These are phyloP conservation scores for Purpureocillium takamizusanense DNA, from an alignment of 2,329 filamentous ascomycete species.

Conservation along the genomic window DNA sequence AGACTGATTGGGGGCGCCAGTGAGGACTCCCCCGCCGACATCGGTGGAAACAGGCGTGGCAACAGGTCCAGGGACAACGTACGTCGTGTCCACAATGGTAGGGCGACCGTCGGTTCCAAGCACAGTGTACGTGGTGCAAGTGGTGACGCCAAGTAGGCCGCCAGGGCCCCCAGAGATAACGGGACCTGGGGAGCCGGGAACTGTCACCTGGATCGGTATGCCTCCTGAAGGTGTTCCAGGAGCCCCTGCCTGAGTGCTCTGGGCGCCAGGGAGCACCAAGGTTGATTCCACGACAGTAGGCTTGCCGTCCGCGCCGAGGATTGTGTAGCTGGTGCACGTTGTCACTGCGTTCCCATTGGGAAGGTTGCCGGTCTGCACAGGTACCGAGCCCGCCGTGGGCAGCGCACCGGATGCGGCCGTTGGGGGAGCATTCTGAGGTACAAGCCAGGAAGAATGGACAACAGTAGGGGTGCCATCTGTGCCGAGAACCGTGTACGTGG, in stretches of 20 bases:
- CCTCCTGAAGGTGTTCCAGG: slow-evolving; percentile 7
- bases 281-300: slow-evolving; percentile 25
- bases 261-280: slow-evolving; percentile 16
- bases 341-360: slow-evolving; percentile 2
- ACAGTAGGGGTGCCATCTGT: slow-evolving; percentile 18
- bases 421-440: slow-evolving; percentile 3
- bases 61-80: slow-evolving; percentile 10
- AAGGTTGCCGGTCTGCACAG: neutral
- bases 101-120: slow-evolving; percentile 17
- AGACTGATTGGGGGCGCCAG: slow-evolving; percentile 12
- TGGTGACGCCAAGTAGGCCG: slow-evolving; percentile 8
- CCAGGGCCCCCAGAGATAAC: slow-evolving; percentile 3
- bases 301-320: slow-evolving; percentile 10
- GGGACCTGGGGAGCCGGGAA: slow-evolving; percentile 5
- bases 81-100: slow-evolving; percentile 18
- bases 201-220: slow-evolving; percentile 2
- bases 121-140: slow-evolving; percentile 19
- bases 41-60: slow-evolving; percentile 4
- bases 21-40: slow-evolving; percentile 11
- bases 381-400: slow-evolving; percentile 1
- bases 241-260: slow-evolving; percentile 5
- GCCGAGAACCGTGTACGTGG: slow-evolving; percentile 18
- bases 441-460: slow-evolving; percentile 16
- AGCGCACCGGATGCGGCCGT: slow-evolving; percentile 1
- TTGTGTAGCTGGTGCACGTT: slow-evolving; percentile 9